Percentiles rank a stretch among this genome's conserved stretches.
Evolutionary conservation across 768 basidiomycete species (phyloP).

Genomic region (Vararia minispora): DNA sequence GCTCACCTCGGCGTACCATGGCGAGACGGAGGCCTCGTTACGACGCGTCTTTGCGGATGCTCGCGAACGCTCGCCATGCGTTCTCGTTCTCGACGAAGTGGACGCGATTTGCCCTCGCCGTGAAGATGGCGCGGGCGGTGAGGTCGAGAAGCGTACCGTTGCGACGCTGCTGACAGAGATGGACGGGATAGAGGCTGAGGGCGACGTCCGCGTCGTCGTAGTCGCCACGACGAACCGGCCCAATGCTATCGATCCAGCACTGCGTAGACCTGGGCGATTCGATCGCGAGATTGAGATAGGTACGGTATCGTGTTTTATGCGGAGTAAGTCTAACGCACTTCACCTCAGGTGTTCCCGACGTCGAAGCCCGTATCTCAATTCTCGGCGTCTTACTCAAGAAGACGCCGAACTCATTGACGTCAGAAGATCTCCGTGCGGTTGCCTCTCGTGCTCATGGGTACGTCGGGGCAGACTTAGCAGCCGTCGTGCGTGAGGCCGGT

Average conservation of each 20-base stretch:
- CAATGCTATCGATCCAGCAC: constrained; percentile 90
- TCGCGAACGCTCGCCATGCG: constrained; percentile 70
- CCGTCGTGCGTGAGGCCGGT: constrained; percentile 88
- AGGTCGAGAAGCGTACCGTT: constrained; percentile 94
- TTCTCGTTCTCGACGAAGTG: constrained; percentile 92
- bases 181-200: constrained; percentile 69
- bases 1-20: constrained; percentile 90
- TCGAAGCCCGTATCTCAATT: constrained; percentile 74
- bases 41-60: constrained; percentile 88
- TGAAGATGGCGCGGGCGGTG: constrained; percentile 84
- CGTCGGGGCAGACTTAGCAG: constrained; percentile 91
- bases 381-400: constrained; percentile 74
- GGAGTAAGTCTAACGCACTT: background rate
- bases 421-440: constrained; percentile 48
- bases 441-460: constrained; percentile 86
- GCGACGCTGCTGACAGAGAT: constrained; percentile 90
- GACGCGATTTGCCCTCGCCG: constrained; percentile 88
- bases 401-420: constrained; percentile 63
- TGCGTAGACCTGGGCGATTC: constrained; percentile 83
- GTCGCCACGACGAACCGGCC: constrained; percentile 95
- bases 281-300: constrained; percentile 96
- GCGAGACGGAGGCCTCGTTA: constrained; percentile 88
- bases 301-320: constrained; percentile 19
- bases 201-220: constrained; percentile 66
- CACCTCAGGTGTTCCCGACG: constrained; percentile 72